Percentiles rank a stretch among this genome's conserved stretches.
Evolutionary conservation across 306 rosid species (phyloP).

Genomic region (Begonia peltatifolia): DNA sequence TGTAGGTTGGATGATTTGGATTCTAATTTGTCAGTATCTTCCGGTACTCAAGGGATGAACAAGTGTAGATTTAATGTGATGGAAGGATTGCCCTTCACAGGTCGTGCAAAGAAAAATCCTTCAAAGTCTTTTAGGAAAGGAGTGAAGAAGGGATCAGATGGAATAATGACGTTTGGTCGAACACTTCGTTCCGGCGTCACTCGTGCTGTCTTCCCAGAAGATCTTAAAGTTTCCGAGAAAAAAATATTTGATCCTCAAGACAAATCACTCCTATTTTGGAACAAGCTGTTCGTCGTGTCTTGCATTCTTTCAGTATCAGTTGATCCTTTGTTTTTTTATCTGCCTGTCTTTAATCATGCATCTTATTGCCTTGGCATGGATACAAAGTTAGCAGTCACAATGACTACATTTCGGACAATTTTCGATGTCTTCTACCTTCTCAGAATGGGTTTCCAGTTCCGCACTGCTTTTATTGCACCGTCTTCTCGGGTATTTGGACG

Average conservation of each 20-base stretch:
- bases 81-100: slow-evolving; percentile 22
- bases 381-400: slow-evolving; percentile 28
- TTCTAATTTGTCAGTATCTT: slow-evolving; percentile 16
- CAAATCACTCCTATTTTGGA: slow-evolving; percentile 67
- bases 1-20: slow-evolving; percentile 12
- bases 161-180: slow-evolving; percentile 58
- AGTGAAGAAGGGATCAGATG: slow-evolving; percentile 46
- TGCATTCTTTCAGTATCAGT: slow-evolving; percentile 64
- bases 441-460: slow-evolving; percentile 57
- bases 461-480: slow-evolving; percentile 83
- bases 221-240: slow-evolving; percentile 50
- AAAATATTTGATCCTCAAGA: slow-evolving; percentile 68
- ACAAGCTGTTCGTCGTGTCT: slow-evolving; percentile 58
- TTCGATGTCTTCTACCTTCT: slow-evolving; percentile 51
- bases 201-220: slow-evolving; percentile 59
- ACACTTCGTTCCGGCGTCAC: slow-evolving; percentile 49
- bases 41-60: slow-evolving; percentile 38
- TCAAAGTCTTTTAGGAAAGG: slow-evolving; percentile 34
- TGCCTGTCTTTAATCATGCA: slow-evolving; percentile 54
- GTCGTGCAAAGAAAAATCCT: slow-evolving; percentile 23
- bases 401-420: slow-evolving; percentile 30
- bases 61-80: slow-evolving; percentile 29
- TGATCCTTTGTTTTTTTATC: slow-evolving; percentile 83
- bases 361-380: slow-evolving; percentile 70
- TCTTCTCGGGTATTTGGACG: slow-evolving; percentile 87